phyloP scores from a whole-genome alignment of 2,329 filamentous ascomycete species.

The Cercospora sp. region DNA sequence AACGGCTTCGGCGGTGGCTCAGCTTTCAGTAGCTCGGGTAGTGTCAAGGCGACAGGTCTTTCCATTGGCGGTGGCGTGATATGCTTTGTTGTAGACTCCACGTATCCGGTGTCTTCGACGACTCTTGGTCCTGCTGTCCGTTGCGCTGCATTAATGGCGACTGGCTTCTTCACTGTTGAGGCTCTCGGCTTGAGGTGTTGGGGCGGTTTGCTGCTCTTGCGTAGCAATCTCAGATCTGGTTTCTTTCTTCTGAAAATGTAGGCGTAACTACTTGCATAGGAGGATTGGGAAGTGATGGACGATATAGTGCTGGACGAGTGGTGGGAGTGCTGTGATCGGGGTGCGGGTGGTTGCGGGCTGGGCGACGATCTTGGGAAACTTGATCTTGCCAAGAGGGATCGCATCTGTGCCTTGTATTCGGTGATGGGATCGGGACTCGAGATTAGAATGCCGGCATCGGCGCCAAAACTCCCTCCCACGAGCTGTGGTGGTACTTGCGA shows the following conservation, averaged over 20 bases:
- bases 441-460: constrained; percentile 36
- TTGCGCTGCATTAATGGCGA: background rate
- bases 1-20: constrained; percentile 19
- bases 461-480: constrained; percentile 37
- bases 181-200: constrained; percentile 31
- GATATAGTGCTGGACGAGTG: constrained; percentile 17
- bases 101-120: constrained; percentile 31
- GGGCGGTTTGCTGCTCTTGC: constrained; percentile 34
- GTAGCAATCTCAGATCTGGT: constrained; percentile 32
- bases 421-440: constrained; percentile 14
- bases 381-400: background rate
- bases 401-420: constrained; percentile 19
- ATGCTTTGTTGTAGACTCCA: constrained; percentile 18
- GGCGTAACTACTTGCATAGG: constrained; percentile 35
- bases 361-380: constrained; percentile 8
- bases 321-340: constrained; percentile 18
- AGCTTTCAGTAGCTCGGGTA: constrained; percentile 15
- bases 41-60: constrained; percentile 16
- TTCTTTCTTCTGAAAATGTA: constrained; percentile 28
- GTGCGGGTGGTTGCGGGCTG: constrained; percentile 14
- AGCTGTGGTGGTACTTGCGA: constrained; percentile 38
- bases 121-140: constrained; percentile 29
- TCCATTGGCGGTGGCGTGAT: constrained; percentile 10
- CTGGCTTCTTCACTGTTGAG: background rate
- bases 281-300: constrained; percentile 24